Evolutionary conservation across 345 rosid genomes (phyloP).

Genomic region (Gossypium anomalum): DNA sequence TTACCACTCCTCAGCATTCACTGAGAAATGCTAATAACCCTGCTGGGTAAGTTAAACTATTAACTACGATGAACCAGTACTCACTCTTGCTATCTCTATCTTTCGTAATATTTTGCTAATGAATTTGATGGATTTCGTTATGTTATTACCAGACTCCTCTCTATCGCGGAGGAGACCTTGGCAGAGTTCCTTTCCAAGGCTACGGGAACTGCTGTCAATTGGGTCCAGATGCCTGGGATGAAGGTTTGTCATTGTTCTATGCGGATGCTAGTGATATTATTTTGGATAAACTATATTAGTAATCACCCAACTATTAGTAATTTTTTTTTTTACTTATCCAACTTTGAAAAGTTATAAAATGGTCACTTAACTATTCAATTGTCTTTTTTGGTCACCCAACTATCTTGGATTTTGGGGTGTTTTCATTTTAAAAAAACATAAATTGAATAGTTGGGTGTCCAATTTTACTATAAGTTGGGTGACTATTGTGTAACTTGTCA

Average conservation of each 20-base stretch:
- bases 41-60: conserved; percentile 65
- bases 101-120: not conserved
- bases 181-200: conserved; percentile 99
- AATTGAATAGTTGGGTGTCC: too few species aligned
- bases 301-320: too few species aligned
- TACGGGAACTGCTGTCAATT: conserved; percentile 99
- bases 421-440: too few species aligned
- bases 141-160: conserved; percentile 69
- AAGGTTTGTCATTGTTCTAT: conserved; percentile 47
- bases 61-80: not conserved
- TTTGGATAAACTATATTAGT: too few species aligned
- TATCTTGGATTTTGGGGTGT: too few species aligned
- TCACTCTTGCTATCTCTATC: not conserved
- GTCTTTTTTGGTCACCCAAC: too few species aligned
- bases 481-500: too few species aligned
- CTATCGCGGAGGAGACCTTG: conserved; percentile 99
- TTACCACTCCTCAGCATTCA: conserved; percentile 89
- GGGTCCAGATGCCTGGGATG: conserved; percentile 99
- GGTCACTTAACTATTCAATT: too few species aligned
- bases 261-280: not conserved
- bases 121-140: not conserved
- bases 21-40: conserved; percentile 94
- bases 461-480: too few species aligned
- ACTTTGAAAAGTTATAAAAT: too few species aligned
- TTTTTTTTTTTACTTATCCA: too few species aligned